phyloP scores from a whole-genome alignment of 2,329 filamentous ascomycete species.

The Knufia petricola region DNA sequence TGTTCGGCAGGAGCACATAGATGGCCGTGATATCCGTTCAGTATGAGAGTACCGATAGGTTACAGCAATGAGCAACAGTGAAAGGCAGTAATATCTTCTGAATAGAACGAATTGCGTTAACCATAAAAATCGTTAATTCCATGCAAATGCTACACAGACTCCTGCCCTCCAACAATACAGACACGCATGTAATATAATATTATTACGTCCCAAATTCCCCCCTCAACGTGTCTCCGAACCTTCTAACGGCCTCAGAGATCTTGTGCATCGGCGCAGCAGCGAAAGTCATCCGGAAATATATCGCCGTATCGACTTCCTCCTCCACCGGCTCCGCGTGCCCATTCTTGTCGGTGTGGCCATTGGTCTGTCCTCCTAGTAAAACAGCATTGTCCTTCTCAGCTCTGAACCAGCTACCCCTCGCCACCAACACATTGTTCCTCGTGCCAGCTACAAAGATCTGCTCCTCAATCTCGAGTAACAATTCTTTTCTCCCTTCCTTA shows the following conservation, averaged over 20 bases:
- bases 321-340: constrained; percentile 23
- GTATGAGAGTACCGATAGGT: no score
- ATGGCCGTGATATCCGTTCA: no score
- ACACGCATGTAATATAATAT: background rate
- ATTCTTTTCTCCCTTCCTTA: constrained; percentile 24
- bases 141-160: background rate
- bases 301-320: constrained; percentile 36
- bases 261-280: constrained; percentile 64
- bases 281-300: constrained; percentile 88
- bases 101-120: no score
- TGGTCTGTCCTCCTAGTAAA: constrained; percentile 32
- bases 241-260: constrained; percentile 61
- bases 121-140: no score
- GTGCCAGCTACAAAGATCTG: constrained; percentile 74
- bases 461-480: constrained; percentile 57
- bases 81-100: no score
- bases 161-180: background rate
- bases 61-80: no score
- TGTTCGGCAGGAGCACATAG: no score
- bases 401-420: constrained; percentile 83
- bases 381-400: constrained; percentile 51
- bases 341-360: background rate
- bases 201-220: constrained; percentile 24
- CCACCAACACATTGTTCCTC: constrained; percentile 66
- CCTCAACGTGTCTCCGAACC: constrained; percentile 67